Conservation (phyloP, 2,329 filamentous ascomycete genomes). For the Penicillium decumbens region DNA sequence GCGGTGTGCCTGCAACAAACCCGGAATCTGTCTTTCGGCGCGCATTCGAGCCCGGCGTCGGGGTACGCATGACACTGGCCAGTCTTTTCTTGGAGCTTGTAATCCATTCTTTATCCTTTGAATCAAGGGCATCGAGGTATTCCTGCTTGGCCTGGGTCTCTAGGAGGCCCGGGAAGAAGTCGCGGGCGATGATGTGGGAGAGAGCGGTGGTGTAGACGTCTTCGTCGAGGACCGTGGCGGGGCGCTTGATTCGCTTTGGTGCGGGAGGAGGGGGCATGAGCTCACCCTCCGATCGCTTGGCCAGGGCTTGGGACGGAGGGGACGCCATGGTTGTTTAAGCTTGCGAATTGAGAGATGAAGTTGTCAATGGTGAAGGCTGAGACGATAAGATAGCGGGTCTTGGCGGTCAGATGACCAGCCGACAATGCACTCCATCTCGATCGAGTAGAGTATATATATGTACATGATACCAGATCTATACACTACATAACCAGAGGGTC, state of each 20-base stretch:
- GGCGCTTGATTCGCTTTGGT: constrained; percentile 85
- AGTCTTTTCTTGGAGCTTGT: constrained; percentile 69
- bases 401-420: constrained; percentile 11
- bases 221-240: constrained; percentile 82
- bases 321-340: constrained; percentile 25
- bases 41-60: constrained; percentile 59
- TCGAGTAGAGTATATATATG: not conserved
- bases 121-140: constrained; percentile 85
- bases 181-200: constrained; percentile 89
- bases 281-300: constrained; percentile 45
- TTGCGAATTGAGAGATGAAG: not conserved
- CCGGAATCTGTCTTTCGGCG: constrained; percentile 10
- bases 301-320: constrained; percentile 28
- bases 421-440: not conserved
- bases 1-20: constrained; percentile 50
- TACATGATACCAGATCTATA: not conserved
- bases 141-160: constrained; percentile 86
- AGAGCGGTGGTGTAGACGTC: constrained; percentile 87
- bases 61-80: constrained; percentile 71
- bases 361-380: constrained; percentile 5
- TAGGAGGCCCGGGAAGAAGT: constrained; percentile 90
- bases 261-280: constrained; percentile 85
- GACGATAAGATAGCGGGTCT: constrained; percentile 15
- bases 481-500: not conserved
- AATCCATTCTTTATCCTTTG: constrained; percentile 81